A percentile compares a stretch with the other conserved stretches of the same genome.
These are phyloP conservation scores for Theileria equi DNA, from an alignment of 169 alveolate genomes.

Conservation along the genomic window DNA sequence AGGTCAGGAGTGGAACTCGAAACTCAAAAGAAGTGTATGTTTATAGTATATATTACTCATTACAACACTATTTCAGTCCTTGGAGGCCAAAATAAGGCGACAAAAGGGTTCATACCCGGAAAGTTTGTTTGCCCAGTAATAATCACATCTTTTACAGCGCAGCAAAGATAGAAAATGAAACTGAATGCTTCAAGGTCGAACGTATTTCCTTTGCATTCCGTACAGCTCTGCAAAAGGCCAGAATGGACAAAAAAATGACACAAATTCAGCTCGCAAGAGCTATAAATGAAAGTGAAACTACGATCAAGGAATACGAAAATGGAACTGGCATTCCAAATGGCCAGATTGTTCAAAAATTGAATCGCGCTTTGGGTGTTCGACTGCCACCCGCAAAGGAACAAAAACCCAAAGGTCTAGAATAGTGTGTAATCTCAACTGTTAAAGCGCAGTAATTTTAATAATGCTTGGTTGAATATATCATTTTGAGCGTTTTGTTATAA, in stretches of 20 bases:
- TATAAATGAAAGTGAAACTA: constrained; percentile 66
- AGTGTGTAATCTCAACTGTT: not conserved
- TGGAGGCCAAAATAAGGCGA: constrained; percentile 64
- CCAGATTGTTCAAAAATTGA: constrained; percentile 64
- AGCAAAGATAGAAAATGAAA: constrained; percentile 73
- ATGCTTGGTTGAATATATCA: constrained; percentile 22
- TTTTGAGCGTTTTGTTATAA: not conserved
- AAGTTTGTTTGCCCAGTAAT: constrained; percentile 28
- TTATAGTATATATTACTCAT: not conserved
- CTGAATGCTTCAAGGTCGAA: constrained; percentile 70
- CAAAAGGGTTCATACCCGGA: constrained; percentile 46
- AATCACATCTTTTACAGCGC: constrained; percentile 47
- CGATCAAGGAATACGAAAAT: constrained; percentile 73
- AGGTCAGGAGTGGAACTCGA: constrained; percentile 49
- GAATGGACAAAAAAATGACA: constrained; percentile 60
- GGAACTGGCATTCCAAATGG: constrained; percentile 76
- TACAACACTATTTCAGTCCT: constrained; percentile 24
- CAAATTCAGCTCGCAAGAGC: constrained; percentile 68
- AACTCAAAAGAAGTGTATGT: constrained; percentile 60
- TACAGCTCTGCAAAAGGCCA: constrained; percentile 74
- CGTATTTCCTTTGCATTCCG: constrained; percentile 71
- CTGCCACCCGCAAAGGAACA: constrained; percentile 68
- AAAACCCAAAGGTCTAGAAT: constrained; percentile 34
- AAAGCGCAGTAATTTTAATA: not conserved
- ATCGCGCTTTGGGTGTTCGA: constrained; percentile 68